Evolutionary conservation across 768 basidiomycete species (phyloP).

Genomic region (Lentinula raphanica): DNA sequence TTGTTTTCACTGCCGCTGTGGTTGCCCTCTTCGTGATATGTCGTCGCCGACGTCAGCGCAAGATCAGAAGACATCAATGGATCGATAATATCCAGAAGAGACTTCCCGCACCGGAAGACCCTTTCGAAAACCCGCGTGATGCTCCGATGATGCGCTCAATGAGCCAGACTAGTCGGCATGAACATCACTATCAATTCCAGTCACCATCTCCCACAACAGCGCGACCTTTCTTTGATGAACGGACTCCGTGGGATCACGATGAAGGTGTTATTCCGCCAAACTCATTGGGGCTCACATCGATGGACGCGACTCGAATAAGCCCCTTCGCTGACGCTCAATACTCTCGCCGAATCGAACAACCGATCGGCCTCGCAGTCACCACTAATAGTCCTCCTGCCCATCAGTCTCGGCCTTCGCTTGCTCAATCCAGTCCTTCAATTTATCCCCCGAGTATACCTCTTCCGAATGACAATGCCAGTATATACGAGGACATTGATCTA

Average conservation of each 20-base stretch:
- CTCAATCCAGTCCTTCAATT: conserved; percentile 46
- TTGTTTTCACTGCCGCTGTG: conserved; percentile 42
- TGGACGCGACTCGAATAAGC: conserved; percentile 4
- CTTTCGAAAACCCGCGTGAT: conserved; percentile 28
- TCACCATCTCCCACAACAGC: background rate
- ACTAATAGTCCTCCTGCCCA: conserved; percentile 18
- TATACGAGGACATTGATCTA: conserved; percentile 15
- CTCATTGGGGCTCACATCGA: background rate
- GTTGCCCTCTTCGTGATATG: conserved; percentile 40
- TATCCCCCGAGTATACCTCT: conserved; percentile 42
- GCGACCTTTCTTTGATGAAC: background rate
- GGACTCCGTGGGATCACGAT: background rate
- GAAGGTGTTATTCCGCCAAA: background rate
- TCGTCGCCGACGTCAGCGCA: conserved; percentile 37
- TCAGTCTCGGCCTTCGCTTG: conserved; percentile 23
- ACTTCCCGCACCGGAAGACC: conserved; percentile 24
- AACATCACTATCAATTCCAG: background rate
- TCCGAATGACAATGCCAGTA: conserved; percentile 22
- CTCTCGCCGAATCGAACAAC: background rate
- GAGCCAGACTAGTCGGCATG: background rate
- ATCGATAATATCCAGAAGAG: conserved; percentile 30
- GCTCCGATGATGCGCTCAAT: conserved; percentile 2
- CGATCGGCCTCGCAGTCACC: conserved; percentile 18
- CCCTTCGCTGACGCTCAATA: conserved; percentile 15
- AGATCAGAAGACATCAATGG: conserved; percentile 30